Evolutionary conservation across 139 green algal species (phyloP).

Genomic region (Coelastrella sp.): DNA sequence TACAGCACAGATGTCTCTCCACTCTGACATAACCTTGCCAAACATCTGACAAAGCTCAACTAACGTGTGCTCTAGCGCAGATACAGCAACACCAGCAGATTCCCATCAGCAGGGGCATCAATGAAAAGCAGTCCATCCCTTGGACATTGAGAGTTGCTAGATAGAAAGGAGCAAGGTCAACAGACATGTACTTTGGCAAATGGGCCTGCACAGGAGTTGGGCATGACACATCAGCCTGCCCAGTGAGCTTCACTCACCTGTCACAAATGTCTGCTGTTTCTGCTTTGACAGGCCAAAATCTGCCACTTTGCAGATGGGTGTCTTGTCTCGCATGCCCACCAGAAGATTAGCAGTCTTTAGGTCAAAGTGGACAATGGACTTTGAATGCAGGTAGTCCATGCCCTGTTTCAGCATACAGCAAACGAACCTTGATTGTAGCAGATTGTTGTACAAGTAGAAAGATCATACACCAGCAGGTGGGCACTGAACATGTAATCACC

Average conservation of each 20-base stretch:
- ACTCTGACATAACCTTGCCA: not conserved
- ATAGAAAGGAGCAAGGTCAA: not conserved
- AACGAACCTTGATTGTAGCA: not conserved
- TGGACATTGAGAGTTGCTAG: too few relatives aligned
- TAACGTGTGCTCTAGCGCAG: not conserved
- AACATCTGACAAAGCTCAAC: not conserved
- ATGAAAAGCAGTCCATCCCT: too few relatives aligned
- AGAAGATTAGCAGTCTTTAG: conserved; percentile 75
- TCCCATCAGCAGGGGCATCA: not conserved
- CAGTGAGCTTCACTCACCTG: conserved; percentile 46
- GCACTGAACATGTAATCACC: too few relatives aligned
- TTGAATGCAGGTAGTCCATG: conserved; percentile 87
- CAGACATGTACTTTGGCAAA: not conserved
- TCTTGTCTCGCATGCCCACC: conserved; percentile 76
- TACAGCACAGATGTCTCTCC: not conserved
- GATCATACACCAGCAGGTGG: not conserved
- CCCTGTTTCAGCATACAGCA: conserved; percentile 52
- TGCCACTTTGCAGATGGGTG: conserved; percentile 77
- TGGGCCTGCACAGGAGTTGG: not conserved
- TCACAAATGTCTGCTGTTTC: conserved; percentile 77
- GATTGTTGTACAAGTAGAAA: not conserved
- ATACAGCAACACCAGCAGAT: not conserved
- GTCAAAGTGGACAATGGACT: conserved; percentile 86
- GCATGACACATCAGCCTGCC: not conserved
- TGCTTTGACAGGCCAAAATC: conserved; percentile 84